Evolutionary conservation across 2,329 filamentous ascomycete species (phyloP), one percentile per base, ranked within the genome.

Genomic region (Aspergillus clavatus): DNA sequence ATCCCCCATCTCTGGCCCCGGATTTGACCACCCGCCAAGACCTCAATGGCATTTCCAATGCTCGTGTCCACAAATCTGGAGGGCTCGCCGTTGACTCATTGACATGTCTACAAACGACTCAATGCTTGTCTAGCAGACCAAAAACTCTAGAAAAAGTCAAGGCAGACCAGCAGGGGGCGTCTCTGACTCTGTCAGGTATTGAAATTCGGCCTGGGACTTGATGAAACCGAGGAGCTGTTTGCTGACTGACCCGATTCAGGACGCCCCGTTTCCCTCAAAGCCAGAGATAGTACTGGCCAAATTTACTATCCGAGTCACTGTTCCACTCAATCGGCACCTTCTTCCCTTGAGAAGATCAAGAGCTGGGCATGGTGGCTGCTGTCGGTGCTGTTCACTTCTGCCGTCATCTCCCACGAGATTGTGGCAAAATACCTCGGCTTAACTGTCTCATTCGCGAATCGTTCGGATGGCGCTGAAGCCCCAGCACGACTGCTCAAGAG

Each of bases 21-120:
- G 68, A 73, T 39, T 60, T 75, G 39, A 80, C 77, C 21, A 79
- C 77, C 31, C 67, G 76, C 53, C 71, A 78, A 66, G 77, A 80
- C 57, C 66, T 79, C 47, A 79, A 79, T 50, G 77, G 77, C 50
- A 75, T 76, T 50, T 67, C 73, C 52, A 80, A 80, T 60, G 61
- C 72, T 16, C 72, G 76, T 18, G 69, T 73, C 54, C 66, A 69
- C 48, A 54, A 55, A 37, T 48, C 48, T 19, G 51, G 50, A 11
- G 40, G 45, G 26, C 26, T 43, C 38, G 39, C 42, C 35, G 21
- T 39, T 14, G 18, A 19, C 12, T 40, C 45, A 6, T 40, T 26
- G 24, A 16, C 42, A 5, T 35, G 31, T 19, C 36, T 35, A 4
- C 35, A 38, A 12, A 45, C 38, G 14, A 24, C 8, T 27, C 42